Base-by-base conservation (phyloP, 2,329 filamentous ascomycete genomes). In the Cercospora nicotianae region DNA sequence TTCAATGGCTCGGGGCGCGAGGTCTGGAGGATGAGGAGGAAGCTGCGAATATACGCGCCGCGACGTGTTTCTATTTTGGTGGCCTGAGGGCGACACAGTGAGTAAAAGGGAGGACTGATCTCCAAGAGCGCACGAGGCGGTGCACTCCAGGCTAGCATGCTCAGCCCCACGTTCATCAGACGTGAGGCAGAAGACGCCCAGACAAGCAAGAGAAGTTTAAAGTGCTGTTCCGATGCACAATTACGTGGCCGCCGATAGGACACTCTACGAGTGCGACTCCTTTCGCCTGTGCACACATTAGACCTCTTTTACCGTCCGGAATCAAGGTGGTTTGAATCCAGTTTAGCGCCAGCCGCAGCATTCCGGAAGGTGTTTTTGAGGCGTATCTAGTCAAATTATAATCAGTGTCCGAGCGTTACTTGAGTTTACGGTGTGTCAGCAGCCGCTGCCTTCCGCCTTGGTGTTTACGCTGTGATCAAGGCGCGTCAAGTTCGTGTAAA, bases 41-140 rank as follows among this genome's bases (percentile, higher is more conserved):
- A 28, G 18, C 18, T 23, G 58, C 30, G 57, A 60, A 10, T 16
- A 8, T 12, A 30, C 48, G 48, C 20, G 12, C 23, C 48, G 48
- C 48, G 23, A 9, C 23, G 42, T 63, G 61, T 55, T 63, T 42
- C 61, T 55, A 63, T 63, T 55, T n/a, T 45, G 58, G 58, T 42
- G 33, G 58, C 58, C 58, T 60, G 58, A 60, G 58, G 31, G 58
- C 18, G 58, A 42, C 23, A 26, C 13, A 12, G 23, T 28, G 39
- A 60, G 58, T 10, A 39, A 18, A 36, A 39, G 58, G 58, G n/a
- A 20, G 31, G 26, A 42, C 26, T 59, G 57, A 59, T 23, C 18
- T 33, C n/a, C 33, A 45, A 42, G 20, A 26, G 58, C 18, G 31
- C 33, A 60, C n/a, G 58, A 60, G 58, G 58, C 58, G 58, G 58